Evolutionary conservation across 2,329 filamentous ascomycete genomes (phyloP).

Genomic region (Rosellinia necatrix): DNA sequence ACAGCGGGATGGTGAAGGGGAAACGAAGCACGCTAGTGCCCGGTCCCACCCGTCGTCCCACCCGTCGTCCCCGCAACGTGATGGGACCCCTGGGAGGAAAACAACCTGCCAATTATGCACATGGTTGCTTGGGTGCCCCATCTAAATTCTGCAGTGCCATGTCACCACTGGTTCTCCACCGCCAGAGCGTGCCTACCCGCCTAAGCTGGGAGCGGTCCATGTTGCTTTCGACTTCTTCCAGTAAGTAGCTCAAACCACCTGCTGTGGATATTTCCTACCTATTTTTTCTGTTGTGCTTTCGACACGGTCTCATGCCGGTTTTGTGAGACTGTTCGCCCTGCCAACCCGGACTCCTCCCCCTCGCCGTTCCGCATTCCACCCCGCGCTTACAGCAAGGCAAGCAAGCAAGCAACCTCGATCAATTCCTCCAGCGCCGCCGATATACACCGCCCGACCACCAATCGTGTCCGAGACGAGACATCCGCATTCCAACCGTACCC

Average conservation of each 20-base stretch:
- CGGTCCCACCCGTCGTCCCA: conserved; percentile 27
- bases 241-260: background rate
- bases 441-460: background rate
- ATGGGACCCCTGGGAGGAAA: conserved; percentile 24
- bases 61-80: conserved; percentile 31
- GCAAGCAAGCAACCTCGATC: conserved; percentile 1
- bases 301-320: background rate
- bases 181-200: conserved; percentile 19
- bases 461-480: conserved; percentile 9
- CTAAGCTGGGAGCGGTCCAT: background rate
- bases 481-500: conserved; percentile 25
- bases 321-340: conserved; percentile 6
- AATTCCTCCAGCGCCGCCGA: conserved; percentile 13
- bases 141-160: conserved; percentile 35
- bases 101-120: conserved; percentile 28
- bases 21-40: background rate
- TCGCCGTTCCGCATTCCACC: conserved; percentile 1
- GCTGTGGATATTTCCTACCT: background rate
- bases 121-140: conserved; percentile 7
- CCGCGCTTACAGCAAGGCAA: conserved; percentile 16
- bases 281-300: background rate
- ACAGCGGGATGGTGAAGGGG: conserved; percentile 9
- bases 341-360: background rate
- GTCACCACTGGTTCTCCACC: conserved; percentile 33
- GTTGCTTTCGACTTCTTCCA: background rate